These are phyloP conservation scores for Botrytis medusae DNA, from an alignment of 2,329 filamentous ascomycete genomes.

Conservation along the genomic window DNA sequence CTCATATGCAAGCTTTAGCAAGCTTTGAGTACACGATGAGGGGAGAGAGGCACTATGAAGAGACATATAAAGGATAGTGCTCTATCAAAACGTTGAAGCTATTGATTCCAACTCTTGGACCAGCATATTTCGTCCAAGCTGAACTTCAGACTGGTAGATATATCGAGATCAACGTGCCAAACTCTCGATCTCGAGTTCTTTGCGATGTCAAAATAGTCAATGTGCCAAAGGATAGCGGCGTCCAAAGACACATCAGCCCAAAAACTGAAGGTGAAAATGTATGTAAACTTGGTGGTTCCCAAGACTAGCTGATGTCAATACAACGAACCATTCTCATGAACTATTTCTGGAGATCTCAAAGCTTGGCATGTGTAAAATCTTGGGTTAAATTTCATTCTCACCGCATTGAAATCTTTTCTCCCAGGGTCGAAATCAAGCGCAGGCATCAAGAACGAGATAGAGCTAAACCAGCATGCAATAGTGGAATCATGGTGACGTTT, in stretches of 20 bases:
- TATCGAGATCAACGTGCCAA: neutral
- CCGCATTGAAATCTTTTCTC: constrained; percentile 10
- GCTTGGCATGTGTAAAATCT: neutral
- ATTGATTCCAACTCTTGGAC: neutral
- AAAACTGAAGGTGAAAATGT: neutral
- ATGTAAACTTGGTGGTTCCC: neutral
- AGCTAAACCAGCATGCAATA: neutral
- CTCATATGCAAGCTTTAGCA: neutral
- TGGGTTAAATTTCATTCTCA: neutral
- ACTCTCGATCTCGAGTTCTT: neutral
- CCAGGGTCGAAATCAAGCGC: constrained; percentile 1
- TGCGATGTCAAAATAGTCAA: neutral
- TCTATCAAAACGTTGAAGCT: constrained; percentile 11
- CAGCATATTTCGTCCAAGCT: constrained; percentile 1
- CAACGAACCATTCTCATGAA: neutral
- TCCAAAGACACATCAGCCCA: neutral
- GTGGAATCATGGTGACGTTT: constrained; percentile 12
- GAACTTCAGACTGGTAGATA: neutral
- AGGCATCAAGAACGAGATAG: neutral
- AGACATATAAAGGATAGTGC: neutral
- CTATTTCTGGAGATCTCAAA: neutral
- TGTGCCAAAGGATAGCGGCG: constrained; percentile 2
- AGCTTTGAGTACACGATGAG: neutral
- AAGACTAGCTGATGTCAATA: neutral
- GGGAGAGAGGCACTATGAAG: neutral